phyloP scores from a whole-genome alignment of 2,329 filamentous ascomycete genomes.

The Aspergillus viridinutans region DNA sequence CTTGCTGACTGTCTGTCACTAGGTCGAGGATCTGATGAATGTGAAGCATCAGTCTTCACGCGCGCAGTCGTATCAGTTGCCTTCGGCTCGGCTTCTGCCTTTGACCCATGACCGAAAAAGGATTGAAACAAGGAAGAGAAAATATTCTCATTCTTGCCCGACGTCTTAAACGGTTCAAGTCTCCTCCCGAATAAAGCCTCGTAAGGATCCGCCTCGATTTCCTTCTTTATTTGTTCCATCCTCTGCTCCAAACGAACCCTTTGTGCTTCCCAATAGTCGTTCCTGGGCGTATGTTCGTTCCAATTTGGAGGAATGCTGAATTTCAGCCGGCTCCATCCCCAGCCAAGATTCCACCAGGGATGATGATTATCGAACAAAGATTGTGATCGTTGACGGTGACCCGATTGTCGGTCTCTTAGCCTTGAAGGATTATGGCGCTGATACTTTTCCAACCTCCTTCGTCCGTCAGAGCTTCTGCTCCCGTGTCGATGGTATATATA shows the following conservation, averaged over 20 bases:
- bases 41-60: neutral
- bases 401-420: neutral
- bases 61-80: neutral
- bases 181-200: conserved; percentile 38
- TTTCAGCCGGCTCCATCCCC: conserved; percentile 6
- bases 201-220: conserved; percentile 37
- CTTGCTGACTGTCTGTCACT: conserved; percentile 2
- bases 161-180: conserved; percentile 20
- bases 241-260: conserved; percentile 21
- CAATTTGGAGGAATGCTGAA: neutral
- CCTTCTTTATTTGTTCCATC: conserved; percentile 34
- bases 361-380: conserved; percentile 3
- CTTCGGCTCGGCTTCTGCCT: neutral
- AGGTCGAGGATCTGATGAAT: conserved; percentile 2
- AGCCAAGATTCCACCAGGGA: conserved; percentile 14
- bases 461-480: neutral
- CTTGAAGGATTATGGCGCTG: neutral
- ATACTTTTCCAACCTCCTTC: conserved; percentile 3
- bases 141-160: conserved; percentile 16
- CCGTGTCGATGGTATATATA: conserved; percentile 1
- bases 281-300: neutral
- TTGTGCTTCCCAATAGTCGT: conserved; percentile 20
- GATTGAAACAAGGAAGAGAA: conserved; percentile 31
- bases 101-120: conserved; percentile 17
- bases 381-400: conserved; percentile 1